Base-by-base conservation (phyloP, 225 moss, liverwort and hornwort genomes). In the Asterella californica region DNA sequence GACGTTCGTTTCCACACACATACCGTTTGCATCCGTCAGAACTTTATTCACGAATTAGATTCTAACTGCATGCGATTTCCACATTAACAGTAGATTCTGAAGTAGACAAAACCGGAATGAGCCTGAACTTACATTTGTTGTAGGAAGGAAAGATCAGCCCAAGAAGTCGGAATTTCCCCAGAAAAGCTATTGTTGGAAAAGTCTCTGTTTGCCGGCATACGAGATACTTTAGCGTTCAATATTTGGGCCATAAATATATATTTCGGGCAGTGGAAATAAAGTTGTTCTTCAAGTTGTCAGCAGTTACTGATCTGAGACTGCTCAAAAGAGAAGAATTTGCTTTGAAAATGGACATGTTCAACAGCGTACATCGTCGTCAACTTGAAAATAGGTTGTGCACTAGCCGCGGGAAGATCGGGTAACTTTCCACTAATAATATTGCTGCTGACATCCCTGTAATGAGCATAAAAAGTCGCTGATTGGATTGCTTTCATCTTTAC, bases 131-230 rank as follows among this genome's bases (percentile, higher is more conserved):
- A 70, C 70, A 70, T 22, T 4, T 22, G 24, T 25, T 70, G 42
- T 9, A 46, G 24, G 17, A 42, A 42, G 22, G 9, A 5, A 22
- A 70, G 70, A 6, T 46, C 4, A 17, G 11, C 5, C 48, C 49
- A 32, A n/a, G 49, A 49, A 11, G 17, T n/a, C 11, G 73, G 73
- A 15, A 73, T 49, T 15, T 50, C 50, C 12, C 73, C 73, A 30
- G 50, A 24, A 12, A 73, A 52, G n/a, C 46, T 73, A 30, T 73
- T 73, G 52, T 73, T 49, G 73, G 38, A 42, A 10, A 70, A 46
- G n/a, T 38, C 46, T 42, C 65, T 66, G 65, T 15, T 34, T n/a
- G 18, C 15, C 6, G 11, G 10, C 11, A 66, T 4, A 66, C 18
- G 65, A 33, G 57, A 57, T 57, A 57, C 5, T 1, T 24, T 24